Conservation (phyloP, 78 protist species). For the Dictyostelium brefeldianum region DNA sequence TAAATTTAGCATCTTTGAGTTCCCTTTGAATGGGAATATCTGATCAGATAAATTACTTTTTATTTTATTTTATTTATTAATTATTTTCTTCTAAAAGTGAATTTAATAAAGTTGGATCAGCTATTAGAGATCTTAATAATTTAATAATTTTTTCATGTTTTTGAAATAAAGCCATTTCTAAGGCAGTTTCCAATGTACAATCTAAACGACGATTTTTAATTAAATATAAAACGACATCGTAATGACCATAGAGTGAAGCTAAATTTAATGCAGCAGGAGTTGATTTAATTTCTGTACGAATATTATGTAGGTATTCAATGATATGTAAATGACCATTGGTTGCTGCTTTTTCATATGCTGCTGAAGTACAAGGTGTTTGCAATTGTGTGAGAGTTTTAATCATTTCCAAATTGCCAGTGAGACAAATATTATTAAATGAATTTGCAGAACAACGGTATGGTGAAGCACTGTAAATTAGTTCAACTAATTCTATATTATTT, state of each 20-base stretch:
- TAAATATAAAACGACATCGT: background rate
- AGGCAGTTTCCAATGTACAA: background rate
- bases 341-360: constrained; percentile 7
- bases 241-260: background rate
- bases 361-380: background rate
- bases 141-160: background rate
- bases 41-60: background rate
- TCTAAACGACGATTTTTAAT: background rate
- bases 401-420: constrained; percentile 3
- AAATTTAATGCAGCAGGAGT: background rate
- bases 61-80: background rate
- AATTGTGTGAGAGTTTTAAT: background rate
- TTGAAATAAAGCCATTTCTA: background rate
- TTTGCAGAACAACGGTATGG: background rate
- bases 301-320: constrained; percentile 4
- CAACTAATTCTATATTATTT: background rate
- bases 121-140: background rate
- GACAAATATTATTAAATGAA: background rate
- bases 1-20: background rate
- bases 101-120: background rate
- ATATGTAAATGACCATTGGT: constrained; percentile 12
- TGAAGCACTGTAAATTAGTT: background rate
- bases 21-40: too few species aligned
- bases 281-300: background rate
- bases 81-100: background rate